Percentiles rank a stretch among this genome's conserved stretches.
These are phyloP conservation scores for Delphinella strobiligena DNA, from an alignment of 2,329 filamentous ascomycete species.

Conservation along the genomic window DNA sequence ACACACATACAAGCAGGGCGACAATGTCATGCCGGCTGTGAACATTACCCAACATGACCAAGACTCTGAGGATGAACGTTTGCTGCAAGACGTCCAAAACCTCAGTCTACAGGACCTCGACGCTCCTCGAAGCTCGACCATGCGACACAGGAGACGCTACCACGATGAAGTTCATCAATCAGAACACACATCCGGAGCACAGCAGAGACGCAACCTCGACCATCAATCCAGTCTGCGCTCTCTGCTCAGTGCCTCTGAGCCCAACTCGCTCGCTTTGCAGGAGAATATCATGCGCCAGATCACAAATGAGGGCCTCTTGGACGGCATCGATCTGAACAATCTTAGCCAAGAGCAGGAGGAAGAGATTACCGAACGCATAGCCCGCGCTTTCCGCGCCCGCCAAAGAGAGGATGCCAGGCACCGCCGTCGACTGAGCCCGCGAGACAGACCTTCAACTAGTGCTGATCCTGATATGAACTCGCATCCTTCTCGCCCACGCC, in stretches of 20 bases:
- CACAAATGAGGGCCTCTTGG: slow-evolving; percentile 71
- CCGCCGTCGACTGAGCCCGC: neutral
- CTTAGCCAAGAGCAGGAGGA: slow-evolving; percentile 77
- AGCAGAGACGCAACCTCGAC: slow-evolving; percentile 50
- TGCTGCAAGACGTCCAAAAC: slow-evolving; percentile 60
- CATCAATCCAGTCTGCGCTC: slow-evolving; percentile 84
- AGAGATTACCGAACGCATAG: slow-evolving; percentile 80
- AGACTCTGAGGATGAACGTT: slow-evolving; percentile 38
- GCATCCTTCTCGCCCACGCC: too few relatives aligned
- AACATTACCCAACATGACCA: slow-evolving; percentile 43
- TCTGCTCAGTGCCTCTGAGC: slow-evolving; percentile 68
- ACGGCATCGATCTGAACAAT: slow-evolving; percentile 80
- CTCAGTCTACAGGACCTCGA: slow-evolving; percentile 59
- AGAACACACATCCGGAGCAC: slow-evolving; percentile 11
- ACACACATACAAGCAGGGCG: slow-evolving; percentile 66
- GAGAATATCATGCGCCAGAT: slow-evolving; percentile 84
- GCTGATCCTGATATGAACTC: too few relatives aligned
- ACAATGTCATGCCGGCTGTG: slow-evolving; percentile 61
- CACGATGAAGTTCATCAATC: slow-evolving; percentile 20
- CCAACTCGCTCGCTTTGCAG: slow-evolving; percentile 68
- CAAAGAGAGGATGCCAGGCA: slow-evolving; percentile 20
- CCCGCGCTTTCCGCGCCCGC: slow-evolving; percentile 70
- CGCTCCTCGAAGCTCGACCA: slow-evolving; percentile 10
- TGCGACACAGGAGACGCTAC: slow-evolving; percentile 3
- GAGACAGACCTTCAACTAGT: neutral